Conservation (phyloP, 352 stramenopile species). For the Hyphochytrium catenoides region DNA sequence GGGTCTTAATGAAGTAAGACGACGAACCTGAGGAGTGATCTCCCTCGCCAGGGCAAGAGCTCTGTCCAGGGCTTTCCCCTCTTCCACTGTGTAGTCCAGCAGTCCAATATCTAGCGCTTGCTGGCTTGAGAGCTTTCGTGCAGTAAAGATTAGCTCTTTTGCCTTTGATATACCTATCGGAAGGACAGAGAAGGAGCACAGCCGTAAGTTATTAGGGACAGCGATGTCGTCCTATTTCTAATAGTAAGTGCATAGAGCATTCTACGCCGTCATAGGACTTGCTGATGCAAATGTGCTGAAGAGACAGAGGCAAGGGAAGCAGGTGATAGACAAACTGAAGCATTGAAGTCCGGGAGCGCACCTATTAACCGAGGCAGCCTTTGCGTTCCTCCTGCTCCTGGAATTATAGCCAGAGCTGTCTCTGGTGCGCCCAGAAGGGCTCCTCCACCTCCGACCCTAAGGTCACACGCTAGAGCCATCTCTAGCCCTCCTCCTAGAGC, state of each 20-base stretch:
- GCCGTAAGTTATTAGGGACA: too few relatives aligned
- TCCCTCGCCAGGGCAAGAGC: slow-evolving; percentile 55
- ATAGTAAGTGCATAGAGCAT: too few relatives aligned
- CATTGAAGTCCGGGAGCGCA: too few relatives aligned
- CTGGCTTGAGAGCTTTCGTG: slow-evolving; percentile 37
- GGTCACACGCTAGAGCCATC: slow-evolving; percentile 70
- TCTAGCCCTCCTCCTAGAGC: slow-evolving; percentile 73
- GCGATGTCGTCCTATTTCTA: too few relatives aligned
- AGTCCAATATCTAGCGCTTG: slow-evolving; percentile 55
- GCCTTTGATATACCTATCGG: slow-evolving; percentile 49
- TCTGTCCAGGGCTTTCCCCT: slow-evolving; percentile 30
- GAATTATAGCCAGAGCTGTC: slow-evolving; percentile 74
- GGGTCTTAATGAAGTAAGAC: too few relatives aligned
- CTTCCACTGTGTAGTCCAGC: slow-evolving; percentile 56
- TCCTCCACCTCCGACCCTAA: slow-evolving; percentile 60
- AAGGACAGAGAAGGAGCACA: too few relatives aligned
- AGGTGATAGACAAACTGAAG: too few relatives aligned
- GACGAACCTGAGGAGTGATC: slow-evolving; percentile 63
- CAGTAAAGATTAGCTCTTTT: slow-evolving; percentile 85
- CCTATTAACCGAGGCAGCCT: slow-evolving; percentile 70
- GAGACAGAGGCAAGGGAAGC: too few relatives aligned
- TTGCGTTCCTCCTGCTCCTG: slow-evolving; percentile 73
- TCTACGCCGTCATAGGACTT: too few relatives aligned
- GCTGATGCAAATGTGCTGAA: too few relatives aligned
- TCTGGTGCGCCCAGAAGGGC: slow-evolving; percentile 67